These are phyloP conservation scores for Irpex rosettiformis DNA, from an alignment of 1,284 basidiomycete species.

Conservation along the genomic window DNA sequence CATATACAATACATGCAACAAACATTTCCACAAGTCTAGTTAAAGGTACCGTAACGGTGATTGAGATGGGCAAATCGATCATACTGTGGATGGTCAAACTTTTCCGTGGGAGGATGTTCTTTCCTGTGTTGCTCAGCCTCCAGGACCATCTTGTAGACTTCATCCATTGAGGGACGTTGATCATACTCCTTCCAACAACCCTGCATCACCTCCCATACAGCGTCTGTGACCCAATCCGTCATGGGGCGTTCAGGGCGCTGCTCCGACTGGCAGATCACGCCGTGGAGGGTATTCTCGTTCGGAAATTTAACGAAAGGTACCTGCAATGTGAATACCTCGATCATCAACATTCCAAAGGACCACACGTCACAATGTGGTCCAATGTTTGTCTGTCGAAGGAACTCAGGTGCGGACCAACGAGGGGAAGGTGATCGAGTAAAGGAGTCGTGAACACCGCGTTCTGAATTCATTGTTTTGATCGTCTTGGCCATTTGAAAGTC, in stretches of 20 bases:
- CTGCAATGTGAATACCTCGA: not conserved
- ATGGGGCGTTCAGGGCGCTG: not conserved
- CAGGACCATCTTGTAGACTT: not conserved
- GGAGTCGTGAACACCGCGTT: constrained; percentile 16
- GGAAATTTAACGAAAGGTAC: not conserved
- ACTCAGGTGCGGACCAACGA: constrained; percentile 57
- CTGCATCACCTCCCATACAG: not conserved
- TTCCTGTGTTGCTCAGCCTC: not conserved
- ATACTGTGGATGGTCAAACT: not conserved
- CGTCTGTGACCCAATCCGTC: not conserved
- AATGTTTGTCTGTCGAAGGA: not conserved
- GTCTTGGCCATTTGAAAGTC: constrained; percentile 1
- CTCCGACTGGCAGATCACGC: not conserved
- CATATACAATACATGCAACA: no score
- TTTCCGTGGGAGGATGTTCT: not conserved
- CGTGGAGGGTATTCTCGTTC: no score
- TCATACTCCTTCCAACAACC: constrained; percentile 1
- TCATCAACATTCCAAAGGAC: constrained; percentile 1
- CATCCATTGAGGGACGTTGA: not conserved
- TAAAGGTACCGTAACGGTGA: not conserved
- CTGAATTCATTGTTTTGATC: not conserved
- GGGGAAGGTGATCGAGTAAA: constrained; percentile 41
- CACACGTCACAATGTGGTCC: not conserved
- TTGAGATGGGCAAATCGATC: not conserved
- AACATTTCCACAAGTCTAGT: no score